Conservation (phyloP, 768 basidiomycete genomes). For the Rhodotorula diobovata region DNA sequence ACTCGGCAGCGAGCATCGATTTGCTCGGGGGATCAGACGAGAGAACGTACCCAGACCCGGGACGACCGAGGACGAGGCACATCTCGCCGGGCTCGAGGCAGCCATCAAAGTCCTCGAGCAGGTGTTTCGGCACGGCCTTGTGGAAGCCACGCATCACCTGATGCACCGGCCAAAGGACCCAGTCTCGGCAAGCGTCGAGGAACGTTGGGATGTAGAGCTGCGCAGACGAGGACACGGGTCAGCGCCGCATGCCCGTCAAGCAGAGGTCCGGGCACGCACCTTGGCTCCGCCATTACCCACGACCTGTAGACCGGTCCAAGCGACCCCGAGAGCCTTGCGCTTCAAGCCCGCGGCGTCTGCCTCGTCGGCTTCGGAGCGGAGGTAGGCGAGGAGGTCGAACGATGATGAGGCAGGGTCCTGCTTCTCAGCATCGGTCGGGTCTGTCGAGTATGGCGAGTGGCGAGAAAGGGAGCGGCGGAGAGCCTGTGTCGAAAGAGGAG, state of each 20-base stretch:
- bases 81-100: slow-evolving; percentile 62
- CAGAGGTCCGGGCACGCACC: slow-evolving; percentile 33
- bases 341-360: slow-evolving; percentile 48
- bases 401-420: slow-evolving; percentile 44
- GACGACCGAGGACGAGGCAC: slow-evolving; percentile 56
- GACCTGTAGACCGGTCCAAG: slow-evolving; percentile 46
- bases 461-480: slow-evolving; percentile 10
- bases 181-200: slow-evolving; percentile 50
- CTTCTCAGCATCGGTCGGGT: slow-evolving; percentile 40
- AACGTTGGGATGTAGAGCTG: slow-evolving; percentile 46
- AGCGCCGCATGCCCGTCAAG: background rate
- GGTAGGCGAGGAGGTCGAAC: slow-evolving; percentile 48
- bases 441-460: background rate
- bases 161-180: slow-evolving; percentile 60
- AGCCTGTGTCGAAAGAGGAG: background rate
- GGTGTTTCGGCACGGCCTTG: slow-evolving; percentile 62
- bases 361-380: slow-evolving; percentile 18
- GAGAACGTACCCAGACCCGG: slow-evolving; percentile 36
- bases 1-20: slow-evolving; percentile 47
- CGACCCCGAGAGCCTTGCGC: slow-evolving; percentile 48
- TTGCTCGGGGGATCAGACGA: slow-evolving; percentile 43
- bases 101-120: slow-evolving; percentile 58
- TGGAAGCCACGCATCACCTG: slow-evolving; percentile 49
- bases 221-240: background rate
- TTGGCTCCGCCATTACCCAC: slow-evolving; percentile 50